Conservation (phyloP, 306 rosid species). For the Gillenia trifoliata region DNA sequence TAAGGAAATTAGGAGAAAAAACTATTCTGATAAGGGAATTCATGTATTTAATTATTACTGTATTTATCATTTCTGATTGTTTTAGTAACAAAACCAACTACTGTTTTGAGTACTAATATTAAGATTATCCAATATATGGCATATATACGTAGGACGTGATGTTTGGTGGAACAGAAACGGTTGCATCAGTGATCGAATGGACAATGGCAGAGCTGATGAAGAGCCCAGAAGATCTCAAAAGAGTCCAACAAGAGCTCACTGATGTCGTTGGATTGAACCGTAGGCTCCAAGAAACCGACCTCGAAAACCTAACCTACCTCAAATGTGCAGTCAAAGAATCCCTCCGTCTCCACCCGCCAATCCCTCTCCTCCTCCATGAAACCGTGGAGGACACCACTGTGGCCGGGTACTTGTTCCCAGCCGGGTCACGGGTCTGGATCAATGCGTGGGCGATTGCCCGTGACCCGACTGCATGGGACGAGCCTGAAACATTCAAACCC, state of each 20-base stretch:
- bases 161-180: slow-evolving; percentile 62
- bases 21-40: neutral
- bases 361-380: slow-evolving; percentile 53
- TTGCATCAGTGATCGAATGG: slow-evolving; percentile 57
- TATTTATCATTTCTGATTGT: neutral
- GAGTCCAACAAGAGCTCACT: slow-evolving; percentile 35
- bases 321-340: slow-evolving; percentile 43
- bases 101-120: too few species aligned
- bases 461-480: slow-evolving; percentile 32
- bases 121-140: too few species aligned
- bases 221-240: slow-evolving; percentile 31
- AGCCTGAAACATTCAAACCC: slow-evolving; percentile 41
- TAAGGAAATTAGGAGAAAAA: neutral
- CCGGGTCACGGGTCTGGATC: slow-evolving; percentile 37
- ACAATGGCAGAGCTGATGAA: slow-evolving; percentile 45
- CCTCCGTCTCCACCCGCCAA: slow-evolving; percentile 57
- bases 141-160: slow-evolving; percentile 37
- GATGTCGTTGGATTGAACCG: slow-evolving; percentile 35
- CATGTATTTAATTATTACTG: neutral
- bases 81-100: too few species aligned
- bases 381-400: slow-evolving; percentile 26
- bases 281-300: slow-evolving; percentile 29
- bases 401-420: slow-evolving; percentile 32
- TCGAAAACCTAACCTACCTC: slow-evolving; percentile 32
- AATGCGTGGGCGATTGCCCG: slow-evolving; percentile 53